A percentile compares a stretch with the other conserved stretches of the same genome.
Conservation (phyloP, 2,329 filamentous ascomycete genomes). For the Penicillium janthinellum region DNA sequence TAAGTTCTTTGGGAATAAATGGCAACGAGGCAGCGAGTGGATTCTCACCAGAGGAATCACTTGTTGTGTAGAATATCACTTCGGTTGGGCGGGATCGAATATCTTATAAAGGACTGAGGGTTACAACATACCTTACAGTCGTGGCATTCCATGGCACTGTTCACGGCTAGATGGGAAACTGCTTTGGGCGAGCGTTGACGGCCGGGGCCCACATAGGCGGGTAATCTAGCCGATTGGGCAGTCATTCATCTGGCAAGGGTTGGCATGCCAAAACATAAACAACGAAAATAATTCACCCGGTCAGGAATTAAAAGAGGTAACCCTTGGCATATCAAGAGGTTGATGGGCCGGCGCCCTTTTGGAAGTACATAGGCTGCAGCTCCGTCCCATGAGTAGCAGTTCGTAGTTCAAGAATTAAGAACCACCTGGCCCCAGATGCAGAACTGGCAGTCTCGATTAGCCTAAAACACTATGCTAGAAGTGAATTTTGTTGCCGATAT, state of each 20-base stretch:
- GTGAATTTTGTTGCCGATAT: not conserved
- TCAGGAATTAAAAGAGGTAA: too few species aligned
- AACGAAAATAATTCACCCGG: not conserved
- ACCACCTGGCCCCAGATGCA: too few species aligned
- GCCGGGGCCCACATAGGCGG: not conserved
- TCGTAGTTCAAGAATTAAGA: too few species aligned
- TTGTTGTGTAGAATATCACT: not conserved
- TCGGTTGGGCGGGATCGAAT: not conserved
- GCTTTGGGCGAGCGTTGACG: not conserved
- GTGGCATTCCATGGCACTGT: not conserved
- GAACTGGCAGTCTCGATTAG: too few species aligned
- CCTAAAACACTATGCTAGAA: not conserved
- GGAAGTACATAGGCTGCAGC: too few species aligned
- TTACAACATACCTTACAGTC: not conserved
- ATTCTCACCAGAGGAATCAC: not conserved
- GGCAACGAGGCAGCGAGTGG: not conserved
- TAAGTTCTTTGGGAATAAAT: not conserved
- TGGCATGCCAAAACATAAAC: not conserved
- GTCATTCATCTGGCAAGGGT: not conserved
- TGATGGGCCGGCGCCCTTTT: too few species aligned
- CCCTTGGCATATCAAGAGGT: too few species aligned
- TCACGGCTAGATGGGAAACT: not conserved
- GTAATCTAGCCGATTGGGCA: not conserved
- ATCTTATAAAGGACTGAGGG: not conserved
- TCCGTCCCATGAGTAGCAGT: too few species aligned